phyloP scores from a whole-genome alignment of 768 basidiomycete species.

The Dentipellis sp. region DNA sequence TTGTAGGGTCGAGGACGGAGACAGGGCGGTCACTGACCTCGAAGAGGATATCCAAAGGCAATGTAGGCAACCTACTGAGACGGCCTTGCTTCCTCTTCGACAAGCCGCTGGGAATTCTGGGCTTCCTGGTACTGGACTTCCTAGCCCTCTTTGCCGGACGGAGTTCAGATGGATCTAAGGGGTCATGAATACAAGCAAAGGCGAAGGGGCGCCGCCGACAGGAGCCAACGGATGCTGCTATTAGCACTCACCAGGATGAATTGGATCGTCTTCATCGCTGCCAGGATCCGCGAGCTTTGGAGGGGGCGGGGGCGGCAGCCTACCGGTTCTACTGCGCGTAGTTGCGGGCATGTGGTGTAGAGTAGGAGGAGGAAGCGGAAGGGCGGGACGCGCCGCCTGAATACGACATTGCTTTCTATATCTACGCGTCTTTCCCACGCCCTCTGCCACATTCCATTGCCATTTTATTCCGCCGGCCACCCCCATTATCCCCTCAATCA shows the following conservation, averaged over 20 bases:
- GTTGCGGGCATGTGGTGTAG: neutral
- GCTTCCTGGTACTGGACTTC: neutral
- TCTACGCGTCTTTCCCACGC: neutral
- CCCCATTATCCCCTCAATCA: slow-evolving; percentile 17
- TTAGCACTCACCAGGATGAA: neutral
- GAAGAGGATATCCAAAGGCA: slow-evolving; percentile 22
- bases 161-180: neutral
- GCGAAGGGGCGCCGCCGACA: neutral
- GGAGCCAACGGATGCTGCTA: no score
- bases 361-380: no score
- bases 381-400: no score
- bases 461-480: neutral
- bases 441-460: no score
- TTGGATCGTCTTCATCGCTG: neutral
- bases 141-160: neutral
- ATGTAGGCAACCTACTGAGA: slow-evolving; percentile 8
- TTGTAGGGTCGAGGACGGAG: neutral
- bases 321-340: neutral
- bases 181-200: neutral
- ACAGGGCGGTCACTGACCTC: slow-evolving; percentile 14
- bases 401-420: no score
- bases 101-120: neutral
- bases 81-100: neutral
- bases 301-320: neutral
- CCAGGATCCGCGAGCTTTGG: neutral